Base-by-base conservation (phyloP, 2,329 filamentous ascomycete species). In the Dichotomopilus funicola region DNA sequence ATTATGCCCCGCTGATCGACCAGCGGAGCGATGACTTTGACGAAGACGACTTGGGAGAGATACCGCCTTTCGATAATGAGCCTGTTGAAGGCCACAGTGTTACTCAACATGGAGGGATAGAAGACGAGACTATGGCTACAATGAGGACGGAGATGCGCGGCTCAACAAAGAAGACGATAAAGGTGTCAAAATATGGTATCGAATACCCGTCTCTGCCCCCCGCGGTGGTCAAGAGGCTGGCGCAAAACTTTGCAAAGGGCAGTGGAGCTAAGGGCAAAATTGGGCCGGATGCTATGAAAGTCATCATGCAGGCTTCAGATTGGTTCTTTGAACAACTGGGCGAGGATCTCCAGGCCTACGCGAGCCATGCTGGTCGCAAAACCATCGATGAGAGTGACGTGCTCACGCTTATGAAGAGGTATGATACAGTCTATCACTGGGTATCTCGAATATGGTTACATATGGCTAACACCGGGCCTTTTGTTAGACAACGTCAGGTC, bases 301-400 rank as follows among this genome's bases (percentile, higher is more conserved):
- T 86, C 4, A 82, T 96, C 53, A 84, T 86, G 65, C 86, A 90
- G 67, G 89, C 90, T 0, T 88, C 88, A 2, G 89, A 95, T 59
- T 94, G 89, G 87, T 96, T 91, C 70, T 95, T 96, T 68, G 89
- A 95, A 71, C 91, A 96, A 70, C 75, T 88, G 2, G 84, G 88
- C 48, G 87, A 91, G 58, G 90, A 95, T 66, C 72, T 96, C 53
- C 81, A 82, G 10, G 86, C 85, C 2, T 96, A 91, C 69, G 87
- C 91, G 13, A 78, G 83, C 58, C 91, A 96, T 69, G 90, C 87
- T 5, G 86, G 87, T 36, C 82, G 91, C 36, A 94, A 88, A 70
- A 90, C 85, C 2, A 90, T 96, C 62, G 88, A 95, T 64, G 89
- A 94, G 69, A 87, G 81, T 63, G 91, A 96, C 68, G 83, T 95